Conservation (phyloP, 352 stramenopile genomes). For the Lagenidium sp. region DNA sequence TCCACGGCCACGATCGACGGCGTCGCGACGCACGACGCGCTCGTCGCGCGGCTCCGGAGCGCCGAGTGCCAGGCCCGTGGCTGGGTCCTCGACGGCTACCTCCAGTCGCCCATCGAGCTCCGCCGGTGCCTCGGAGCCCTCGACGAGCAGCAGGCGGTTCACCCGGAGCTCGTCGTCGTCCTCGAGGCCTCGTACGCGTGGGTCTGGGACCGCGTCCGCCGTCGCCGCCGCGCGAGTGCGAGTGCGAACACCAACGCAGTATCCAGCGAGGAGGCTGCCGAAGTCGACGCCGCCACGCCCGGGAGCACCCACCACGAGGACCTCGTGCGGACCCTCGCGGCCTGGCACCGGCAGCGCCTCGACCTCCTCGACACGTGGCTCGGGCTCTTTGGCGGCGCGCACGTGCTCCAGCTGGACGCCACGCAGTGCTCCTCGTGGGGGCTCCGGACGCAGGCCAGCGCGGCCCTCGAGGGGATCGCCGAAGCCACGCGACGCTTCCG, state of each 20-base stretch:
- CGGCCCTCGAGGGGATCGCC: slow-evolving; percentile 19
- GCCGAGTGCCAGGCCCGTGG: slow-evolving; percentile 47
- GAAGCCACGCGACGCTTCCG: slow-evolving; percentile 5
- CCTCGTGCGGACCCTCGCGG: slow-evolving; percentile 17
- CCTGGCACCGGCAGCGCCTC: slow-evolving; percentile 35
- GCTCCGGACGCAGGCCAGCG: slow-evolving; percentile 14
- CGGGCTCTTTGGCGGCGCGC: slow-evolving; percentile 29
- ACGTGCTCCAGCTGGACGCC: slow-evolving; percentile 34
- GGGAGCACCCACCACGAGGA: slow-evolving; percentile 1
- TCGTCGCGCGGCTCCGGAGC: slow-evolving; percentile 34
- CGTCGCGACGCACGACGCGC: slow-evolving; percentile 19
- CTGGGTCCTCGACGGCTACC: slow-evolving; percentile 56
- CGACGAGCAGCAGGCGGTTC: slow-evolving; percentile 4
- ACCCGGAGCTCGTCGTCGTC: slow-evolving; percentile 41
- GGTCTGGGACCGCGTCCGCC: slow-evolving; percentile 14
- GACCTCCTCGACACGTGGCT: slow-evolving; percentile 39
- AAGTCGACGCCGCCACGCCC: too few species aligned
- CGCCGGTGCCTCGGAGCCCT: slow-evolving; percentile 9
- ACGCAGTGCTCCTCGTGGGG: slow-evolving; percentile 36
- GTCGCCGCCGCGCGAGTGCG: background rate
- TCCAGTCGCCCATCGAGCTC: slow-evolving; percentile 22
- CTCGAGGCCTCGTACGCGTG: slow-evolving; percentile 25
- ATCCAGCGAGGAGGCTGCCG: too few species aligned
- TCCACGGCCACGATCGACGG: slow-evolving; percentile 13
- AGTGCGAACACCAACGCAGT: too few species aligned